phyloP scores from a whole-genome alignment of 768 basidiomycete species.

The Mycena filopes region DNA sequence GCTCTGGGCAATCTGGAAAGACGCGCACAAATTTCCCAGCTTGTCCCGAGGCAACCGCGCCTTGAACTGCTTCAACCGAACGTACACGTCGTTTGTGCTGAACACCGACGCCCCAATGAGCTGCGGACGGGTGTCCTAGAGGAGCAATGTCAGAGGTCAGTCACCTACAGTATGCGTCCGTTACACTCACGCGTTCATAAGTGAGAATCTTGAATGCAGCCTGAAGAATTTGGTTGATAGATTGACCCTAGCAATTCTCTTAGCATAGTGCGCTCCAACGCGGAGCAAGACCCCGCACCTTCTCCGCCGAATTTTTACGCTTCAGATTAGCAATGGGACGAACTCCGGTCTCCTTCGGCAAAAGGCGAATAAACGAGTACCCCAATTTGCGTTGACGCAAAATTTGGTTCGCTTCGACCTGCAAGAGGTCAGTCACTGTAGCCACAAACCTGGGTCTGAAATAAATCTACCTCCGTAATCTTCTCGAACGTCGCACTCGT shows the following conservation, averaged over 20 bases:
- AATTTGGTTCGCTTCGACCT: constrained; percentile 75
- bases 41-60: constrained; percentile 50
- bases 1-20: constrained; percentile 7
- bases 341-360: constrained; percentile 96
- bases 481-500: constrained; percentile 75
- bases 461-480: constrained; percentile 67
- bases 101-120: constrained; percentile 86
- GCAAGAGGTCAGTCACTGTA: not conserved
- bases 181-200: constrained; percentile 78
- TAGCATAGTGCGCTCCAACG: too few species aligned
- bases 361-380: constrained; percentile 85
- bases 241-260: constrained; percentile 44
- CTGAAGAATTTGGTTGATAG: constrained; percentile 90
- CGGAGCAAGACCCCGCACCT: constrained; percentile 36
- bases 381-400: constrained; percentile 80
- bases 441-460: not conserved
- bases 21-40: constrained; percentile 62
- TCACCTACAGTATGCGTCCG: not conserved
- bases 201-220: constrained; percentile 88
- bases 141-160: not conserved
- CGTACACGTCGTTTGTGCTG: constrained; percentile 84
- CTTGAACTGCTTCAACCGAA: constrained; percentile 79
- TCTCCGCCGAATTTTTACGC: constrained; percentile 52
- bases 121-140: constrained; percentile 68
- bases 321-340: constrained; percentile 93